Evolutionary conservation across 129 eudicot genomes (phyloP).

Genomic region (Pseudognaphalium luteoalbum): DNA sequence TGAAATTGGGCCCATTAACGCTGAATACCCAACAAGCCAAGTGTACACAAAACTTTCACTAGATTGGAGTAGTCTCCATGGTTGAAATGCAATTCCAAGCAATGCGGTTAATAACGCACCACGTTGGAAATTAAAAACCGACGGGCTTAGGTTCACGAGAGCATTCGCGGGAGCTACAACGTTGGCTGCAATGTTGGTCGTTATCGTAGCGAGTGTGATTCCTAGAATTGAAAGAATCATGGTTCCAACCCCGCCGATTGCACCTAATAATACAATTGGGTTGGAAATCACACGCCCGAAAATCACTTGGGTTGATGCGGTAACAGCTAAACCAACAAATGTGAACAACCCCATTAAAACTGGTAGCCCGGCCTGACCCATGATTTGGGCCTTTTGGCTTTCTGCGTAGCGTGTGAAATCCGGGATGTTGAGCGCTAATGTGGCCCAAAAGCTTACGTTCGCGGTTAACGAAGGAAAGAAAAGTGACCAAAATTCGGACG

Average conservation of each 20-base stretch:
- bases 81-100: constrained; percentile 89
- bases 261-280: constrained; percentile 69
- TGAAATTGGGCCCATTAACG: constrained; percentile 80
- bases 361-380: constrained; percentile 86
- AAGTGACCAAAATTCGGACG: constrained; percentile 76
- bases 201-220: constrained; percentile 78
- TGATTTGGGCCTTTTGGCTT: constrained; percentile 71
- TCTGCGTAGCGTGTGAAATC: constrained; percentile 85
- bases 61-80: constrained; percentile 87
- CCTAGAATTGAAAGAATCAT: constrained; percentile 70
- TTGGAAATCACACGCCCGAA: constrained; percentile 72
- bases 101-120: constrained; percentile 82
- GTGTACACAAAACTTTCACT: constrained; percentile 97
- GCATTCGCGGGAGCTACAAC: constrained; percentile 96
- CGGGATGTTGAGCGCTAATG: constrained; percentile 84
- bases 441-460: constrained; percentile 93
- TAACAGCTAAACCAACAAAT: constrained; percentile 87
- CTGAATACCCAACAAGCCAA: constrained; percentile 91
- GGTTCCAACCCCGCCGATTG: constrained; percentile 66
- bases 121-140: constrained; percentile 63
- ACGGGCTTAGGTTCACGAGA: constrained; percentile 70
- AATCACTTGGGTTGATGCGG: constrained; percentile 80
- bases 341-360: constrained; percentile 89
- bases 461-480: constrained; percentile 91
- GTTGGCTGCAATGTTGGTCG: constrained; percentile 93